Evolutionary conservation across 495 filamentous ascomycete species (phyloP), one percentile per base, ranked within the genome.

Genomic region (Tuber magnatum): DNA sequence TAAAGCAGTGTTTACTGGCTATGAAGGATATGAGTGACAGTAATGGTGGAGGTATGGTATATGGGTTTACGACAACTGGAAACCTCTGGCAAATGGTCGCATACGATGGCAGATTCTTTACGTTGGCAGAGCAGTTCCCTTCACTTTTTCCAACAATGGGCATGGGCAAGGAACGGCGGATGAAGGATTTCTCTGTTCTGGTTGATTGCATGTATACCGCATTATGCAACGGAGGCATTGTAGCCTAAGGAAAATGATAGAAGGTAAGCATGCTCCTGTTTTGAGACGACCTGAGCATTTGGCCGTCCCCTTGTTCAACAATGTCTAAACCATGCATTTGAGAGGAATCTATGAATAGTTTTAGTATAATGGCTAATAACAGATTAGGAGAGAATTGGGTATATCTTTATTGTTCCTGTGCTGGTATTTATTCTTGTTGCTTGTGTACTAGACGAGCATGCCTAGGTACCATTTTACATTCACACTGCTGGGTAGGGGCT

Each of bases 11-110:
- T 69, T 71, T 78, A 56, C 68, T 72, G 38, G 68, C 74, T 10
- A 22, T 78, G 69, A 78, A 71, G 24, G 71, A 73, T 48, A 78
- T 76, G 38, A 28, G 71, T 18, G 77, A 72, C 38, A 76, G 44
- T 56, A 71, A 73, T 71, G 24, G 71, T 73, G 76, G 12, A 20
- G 76, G 74, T n/a, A 20, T 69, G 70, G 74, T 78, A 6, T 78
- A 78, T n/a, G 65, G 76, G 9, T 76, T 78, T 22, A 68, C 68
- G 51, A 73, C 70, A 39, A 76, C 74, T 0, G 73, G 76, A 4
- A 48, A 70, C 16, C 3, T 18, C 20, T 78, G 76, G 76, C 76
- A 42, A 70, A 78, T 78, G 51, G 14, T 78, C 7, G n/a, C 46
- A 40, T 76, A 73, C 24, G 70, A 78, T 76, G 75, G 71, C 44